These are phyloP conservation scores for Blumeria graminis DNA, from an alignment of 2,329 filamentous ascomycete genomes.

Conservation along the genomic window DNA sequence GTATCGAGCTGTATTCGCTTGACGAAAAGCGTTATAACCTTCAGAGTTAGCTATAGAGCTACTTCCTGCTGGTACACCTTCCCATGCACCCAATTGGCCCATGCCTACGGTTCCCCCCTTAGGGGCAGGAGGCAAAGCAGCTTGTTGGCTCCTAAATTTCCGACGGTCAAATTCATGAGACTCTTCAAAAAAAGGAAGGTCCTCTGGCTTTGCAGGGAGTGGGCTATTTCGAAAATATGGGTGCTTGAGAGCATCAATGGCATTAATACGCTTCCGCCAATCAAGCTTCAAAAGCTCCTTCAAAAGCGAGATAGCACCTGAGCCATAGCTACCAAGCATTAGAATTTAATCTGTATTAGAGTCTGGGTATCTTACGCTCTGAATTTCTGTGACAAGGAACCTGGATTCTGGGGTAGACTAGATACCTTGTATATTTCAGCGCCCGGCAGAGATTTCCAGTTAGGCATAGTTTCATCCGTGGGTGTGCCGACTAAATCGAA, in stretches of 20 bases:
- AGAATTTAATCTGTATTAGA: constrained; percentile 4
- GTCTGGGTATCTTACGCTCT: constrained; percentile 29
- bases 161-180: constrained; percentile 90
- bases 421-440: constrained; percentile 35
- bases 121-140: constrained; percentile 66
- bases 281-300: constrained; percentile 68
- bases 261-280: constrained; percentile 74
- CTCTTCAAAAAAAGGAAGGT: constrained; percentile 80
- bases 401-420: constrained; percentile 31
- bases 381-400: constrained; percentile 52
- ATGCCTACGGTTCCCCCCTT: constrained; percentile 77
- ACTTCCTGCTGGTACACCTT: constrained; percentile 8
- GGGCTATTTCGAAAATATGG: constrained; percentile 70
- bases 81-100: constrained; percentile 22
- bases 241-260: constrained; percentile 78
- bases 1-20: constrained; percentile 12
- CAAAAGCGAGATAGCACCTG: constrained; percentile 54
- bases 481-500: constrained; percentile 83
- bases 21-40: constrained; percentile 10
- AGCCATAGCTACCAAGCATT: constrained; percentile 27
- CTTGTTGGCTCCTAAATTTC: constrained; percentile 70
- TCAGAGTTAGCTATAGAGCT: constrained; percentile 9
- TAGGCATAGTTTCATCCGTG: constrained; percentile 77
- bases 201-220: constrained; percentile 55
- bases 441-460: constrained; percentile 63